A percentile compares a stretch with the other conserved stretches of the same genome.
Conservation (phyloP, 306 rosid genomes). For the Medicago arabica region DNA sequence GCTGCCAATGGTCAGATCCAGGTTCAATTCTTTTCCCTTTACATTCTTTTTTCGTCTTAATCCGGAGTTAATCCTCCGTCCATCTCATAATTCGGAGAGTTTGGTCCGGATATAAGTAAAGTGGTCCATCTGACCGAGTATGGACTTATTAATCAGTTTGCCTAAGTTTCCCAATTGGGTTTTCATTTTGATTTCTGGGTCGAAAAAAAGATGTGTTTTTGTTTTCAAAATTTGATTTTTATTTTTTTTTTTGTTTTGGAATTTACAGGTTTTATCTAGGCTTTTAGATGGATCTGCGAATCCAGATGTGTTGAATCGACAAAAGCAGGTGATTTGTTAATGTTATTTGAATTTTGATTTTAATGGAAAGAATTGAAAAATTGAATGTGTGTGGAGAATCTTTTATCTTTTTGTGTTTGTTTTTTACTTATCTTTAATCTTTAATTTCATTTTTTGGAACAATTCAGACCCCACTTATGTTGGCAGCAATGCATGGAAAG, state of each 20-base stretch:
- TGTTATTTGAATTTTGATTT: background rate
- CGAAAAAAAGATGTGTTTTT: slow-evolving; percentile 4
- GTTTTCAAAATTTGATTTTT: background rate
- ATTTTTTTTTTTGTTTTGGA: slow-evolving; percentile 18
- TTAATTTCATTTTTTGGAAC: slow-evolving; percentile 42
- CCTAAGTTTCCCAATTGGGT: background rate
- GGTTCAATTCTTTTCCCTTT: slow-evolving; percentile 7
- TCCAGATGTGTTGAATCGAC: slow-evolving; percentile 92
- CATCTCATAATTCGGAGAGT: too few species aligned
- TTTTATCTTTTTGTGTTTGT: background rate
- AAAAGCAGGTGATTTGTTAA: slow-evolving; percentile 68
- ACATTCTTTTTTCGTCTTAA: too few species aligned
- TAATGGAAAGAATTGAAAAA: background rate
- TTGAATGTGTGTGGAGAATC: background rate
- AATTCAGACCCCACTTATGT: slow-evolving; percentile 92
- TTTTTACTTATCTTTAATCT: slow-evolving; percentile 33
- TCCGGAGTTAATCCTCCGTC: too few species aligned
- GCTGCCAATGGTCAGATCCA: slow-evolving; percentile 99
- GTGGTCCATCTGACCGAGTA: too few species aligned
- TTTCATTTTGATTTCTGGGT: background rate
- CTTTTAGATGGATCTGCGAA: slow-evolving; percentile 77
- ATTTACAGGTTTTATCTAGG: slow-evolving; percentile 70
- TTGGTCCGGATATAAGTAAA: too few species aligned
- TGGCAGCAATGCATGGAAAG: slow-evolving; percentile 98
- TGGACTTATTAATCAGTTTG: too few species aligned